Evolutionary conservation across 1,139 yeast genomes (phyloP).

Genomic region (Saccharomyces hybrid): DNA sequence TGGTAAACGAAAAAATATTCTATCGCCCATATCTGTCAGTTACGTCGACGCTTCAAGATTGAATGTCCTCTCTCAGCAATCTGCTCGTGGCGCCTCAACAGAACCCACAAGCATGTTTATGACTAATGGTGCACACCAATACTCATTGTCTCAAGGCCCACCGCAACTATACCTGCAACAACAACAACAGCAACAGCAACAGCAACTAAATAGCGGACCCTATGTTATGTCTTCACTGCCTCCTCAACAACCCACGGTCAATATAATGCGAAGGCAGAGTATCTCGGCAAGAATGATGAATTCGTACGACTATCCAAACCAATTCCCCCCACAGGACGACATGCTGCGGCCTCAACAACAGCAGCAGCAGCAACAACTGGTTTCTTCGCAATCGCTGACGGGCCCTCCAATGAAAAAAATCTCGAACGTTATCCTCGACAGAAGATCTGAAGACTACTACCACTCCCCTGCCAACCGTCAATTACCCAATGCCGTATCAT

Average conservation of each 20-base stretch:
- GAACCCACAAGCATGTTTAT: background rate
- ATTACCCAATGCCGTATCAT: background rate
- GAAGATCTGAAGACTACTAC: background rate
- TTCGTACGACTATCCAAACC: background rate
- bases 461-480: background rate
- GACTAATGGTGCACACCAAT: background rate
- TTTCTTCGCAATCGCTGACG: background rate
- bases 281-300: background rate
- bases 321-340: background rate
- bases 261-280: background rate
- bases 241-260: background rate
- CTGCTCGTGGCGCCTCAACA: background rate
- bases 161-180: background rate
- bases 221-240: background rate
- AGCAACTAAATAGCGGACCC: background rate
- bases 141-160: background rate
- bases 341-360: background rate
- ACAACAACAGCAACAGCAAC: background rate
- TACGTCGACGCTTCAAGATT: slow-evolving; percentile 12
- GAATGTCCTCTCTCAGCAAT: background rate
- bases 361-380: background rate
- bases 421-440: background rate
- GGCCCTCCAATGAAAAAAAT: background rate
- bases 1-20: slow-evolving; percentile 28
- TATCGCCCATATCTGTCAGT: slow-evolving; percentile 24